phyloP scores from a whole-genome alignment of 805 yeast species.

The Zygotorulaspora sp. region DNA sequence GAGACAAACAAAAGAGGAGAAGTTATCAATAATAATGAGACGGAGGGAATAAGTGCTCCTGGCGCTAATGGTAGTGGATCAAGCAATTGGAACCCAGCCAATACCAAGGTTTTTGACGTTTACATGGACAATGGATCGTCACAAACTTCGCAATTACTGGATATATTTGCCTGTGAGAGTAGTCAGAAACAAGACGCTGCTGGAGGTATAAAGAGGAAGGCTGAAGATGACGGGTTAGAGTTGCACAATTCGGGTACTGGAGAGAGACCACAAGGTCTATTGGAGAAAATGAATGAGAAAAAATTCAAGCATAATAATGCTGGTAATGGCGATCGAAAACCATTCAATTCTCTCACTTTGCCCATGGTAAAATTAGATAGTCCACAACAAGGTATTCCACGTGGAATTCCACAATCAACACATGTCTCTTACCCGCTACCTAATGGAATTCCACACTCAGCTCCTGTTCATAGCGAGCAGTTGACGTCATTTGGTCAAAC shows the following conservation, averaged over 20 bases:
- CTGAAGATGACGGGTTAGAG: conserved; percentile 4
- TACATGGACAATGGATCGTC: conserved; percentile 21
- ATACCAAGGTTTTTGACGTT: conserved; percentile 28
- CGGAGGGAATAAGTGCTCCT: background rate
- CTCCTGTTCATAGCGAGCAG: conserved; percentile 4
- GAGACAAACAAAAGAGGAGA: no score
- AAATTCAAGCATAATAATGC: conserved; percentile 2
- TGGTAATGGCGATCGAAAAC: background rate
- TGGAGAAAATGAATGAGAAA: conserved; percentile 12
- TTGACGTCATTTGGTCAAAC: conserved; percentile 12
- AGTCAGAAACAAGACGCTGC: background rate
- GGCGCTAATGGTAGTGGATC: no score
- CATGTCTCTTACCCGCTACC: background rate
- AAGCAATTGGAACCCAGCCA: conserved; percentile 19
- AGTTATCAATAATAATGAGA: background rate
- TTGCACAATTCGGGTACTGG: conserved; percentile 20
- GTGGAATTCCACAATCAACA: background rate
- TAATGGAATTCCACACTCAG: background rate
- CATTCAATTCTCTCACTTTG: conserved; percentile 4
- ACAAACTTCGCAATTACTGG: conserved; percentile 19
- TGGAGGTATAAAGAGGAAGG: background rate
- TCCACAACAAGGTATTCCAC: background rate
- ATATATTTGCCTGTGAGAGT: conserved; percentile 23
- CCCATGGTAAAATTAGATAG: conserved; percentile 9
- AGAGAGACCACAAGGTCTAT: conserved; percentile 8